Percentiles rank a stretch among this genome's conserved stretches.
Evolutionary conservation across 139 green algal species (phyloP).

Genomic region (Coelastrella sp.): DNA sequence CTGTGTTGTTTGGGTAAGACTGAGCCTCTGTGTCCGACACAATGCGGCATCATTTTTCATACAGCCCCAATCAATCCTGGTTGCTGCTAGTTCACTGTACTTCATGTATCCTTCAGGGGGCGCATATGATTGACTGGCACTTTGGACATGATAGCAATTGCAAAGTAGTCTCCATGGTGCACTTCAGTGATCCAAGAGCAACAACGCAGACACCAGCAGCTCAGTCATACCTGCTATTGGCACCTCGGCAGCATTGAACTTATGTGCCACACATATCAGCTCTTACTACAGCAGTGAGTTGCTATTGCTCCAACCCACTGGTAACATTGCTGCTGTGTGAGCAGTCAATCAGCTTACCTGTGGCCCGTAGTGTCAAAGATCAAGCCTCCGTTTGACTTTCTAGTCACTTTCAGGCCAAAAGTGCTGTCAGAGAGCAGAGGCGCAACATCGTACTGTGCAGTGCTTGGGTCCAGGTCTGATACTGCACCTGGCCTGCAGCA

Average conservation of each 20-base stretch:
- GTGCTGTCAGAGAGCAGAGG: not conserved
- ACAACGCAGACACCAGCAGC: too few species aligned
- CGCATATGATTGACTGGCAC: too few species aligned
- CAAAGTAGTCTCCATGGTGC: too few species aligned
- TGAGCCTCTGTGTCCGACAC: too few species aligned
- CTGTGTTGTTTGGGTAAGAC: not conserved
- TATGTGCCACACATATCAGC: not conserved
- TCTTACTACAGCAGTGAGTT: not conserved
- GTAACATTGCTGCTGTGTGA: not conserved
- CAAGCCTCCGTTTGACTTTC: not conserved
- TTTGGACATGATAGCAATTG: too few species aligned
- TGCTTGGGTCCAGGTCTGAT: not conserved
- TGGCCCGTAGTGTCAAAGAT: slow-evolving; percentile 42
- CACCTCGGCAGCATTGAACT: too few species aligned
- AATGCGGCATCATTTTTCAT: too few species aligned
- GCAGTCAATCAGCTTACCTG: not conserved
- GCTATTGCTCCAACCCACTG: not conserved
- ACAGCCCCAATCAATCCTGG: too few species aligned
- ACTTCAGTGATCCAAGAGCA: too few species aligned
- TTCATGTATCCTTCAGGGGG: too few species aligned
- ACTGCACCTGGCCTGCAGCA: not conserved
- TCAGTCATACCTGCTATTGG: too few species aligned
- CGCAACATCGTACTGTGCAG: not conserved
- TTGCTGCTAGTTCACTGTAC: too few species aligned
- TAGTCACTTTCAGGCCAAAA: slow-evolving; percentile 7